phyloP scores from a whole-genome alignment of 2,329 filamentous ascomycete genomes.

The Periconia sp. region DNA sequence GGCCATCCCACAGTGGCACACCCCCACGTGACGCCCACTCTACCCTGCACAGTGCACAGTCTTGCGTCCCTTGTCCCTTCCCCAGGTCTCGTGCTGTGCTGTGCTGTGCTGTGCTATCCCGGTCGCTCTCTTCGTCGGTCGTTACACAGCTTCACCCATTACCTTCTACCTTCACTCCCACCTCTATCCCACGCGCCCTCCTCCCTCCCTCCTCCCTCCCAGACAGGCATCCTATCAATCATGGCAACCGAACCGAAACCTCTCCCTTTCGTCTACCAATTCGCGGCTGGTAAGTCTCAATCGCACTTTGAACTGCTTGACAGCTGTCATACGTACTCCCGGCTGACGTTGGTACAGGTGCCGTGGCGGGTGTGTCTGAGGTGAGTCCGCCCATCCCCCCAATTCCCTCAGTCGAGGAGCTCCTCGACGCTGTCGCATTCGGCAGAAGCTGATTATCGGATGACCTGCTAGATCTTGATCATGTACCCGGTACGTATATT shows the following conservation, averaged over 20 bases:
- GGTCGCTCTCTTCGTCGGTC: too few species aligned
- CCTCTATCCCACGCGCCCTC: constrained; percentile 4
- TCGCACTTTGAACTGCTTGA: constrained; percentile 9
- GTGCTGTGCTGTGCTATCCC: too few species aligned
- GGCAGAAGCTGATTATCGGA: constrained; percentile 27
- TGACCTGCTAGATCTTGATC: constrained; percentile 70
- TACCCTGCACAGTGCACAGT: too few species aligned
- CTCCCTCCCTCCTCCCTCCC: constrained; percentile 7
- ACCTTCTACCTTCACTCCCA: background rate
- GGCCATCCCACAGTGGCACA: constrained; percentile 19
- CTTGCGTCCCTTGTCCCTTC: too few species aligned
- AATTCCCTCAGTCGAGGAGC: too few species aligned
- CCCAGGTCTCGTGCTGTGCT: too few species aligned
- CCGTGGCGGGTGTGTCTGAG: constrained; percentile 97
- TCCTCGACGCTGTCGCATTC: constrained; percentile 9
- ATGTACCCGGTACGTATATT: constrained; percentile 59
- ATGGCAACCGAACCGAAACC: constrained; percentile 65
- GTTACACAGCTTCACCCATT: background rate
- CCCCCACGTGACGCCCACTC: too few species aligned
- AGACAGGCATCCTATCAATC: constrained; percentile 11
- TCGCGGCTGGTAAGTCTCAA: constrained; percentile 73
- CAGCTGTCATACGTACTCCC: background rate
- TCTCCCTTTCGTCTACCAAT: constrained; percentile 91
- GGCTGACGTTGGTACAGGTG: constrained; percentile 55
- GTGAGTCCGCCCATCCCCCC: constrained; percentile 60